A percentile compares a stretch with the other conserved stretches of the same genome.
Evolutionary conservation across 2,329 filamentous ascomycete genomes (phyloP).

Genomic region (Xylariaceae sp.): DNA sequence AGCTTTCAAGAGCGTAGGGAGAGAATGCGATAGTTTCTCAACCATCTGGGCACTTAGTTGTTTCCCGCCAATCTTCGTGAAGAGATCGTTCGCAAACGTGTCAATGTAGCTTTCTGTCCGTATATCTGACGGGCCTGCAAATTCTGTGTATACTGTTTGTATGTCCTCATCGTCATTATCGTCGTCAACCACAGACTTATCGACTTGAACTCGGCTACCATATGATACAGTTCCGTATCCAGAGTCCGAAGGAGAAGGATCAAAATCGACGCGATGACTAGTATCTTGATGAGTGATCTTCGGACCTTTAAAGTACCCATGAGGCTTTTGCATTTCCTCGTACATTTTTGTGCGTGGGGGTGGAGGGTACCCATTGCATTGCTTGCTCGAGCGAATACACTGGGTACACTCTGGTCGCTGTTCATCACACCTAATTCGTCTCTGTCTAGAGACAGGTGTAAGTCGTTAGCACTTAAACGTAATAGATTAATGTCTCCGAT

Average conservation of each 20-base stretch:
- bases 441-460: too few species aligned
- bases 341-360: too few species aligned
- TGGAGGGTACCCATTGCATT: too few species aligned
- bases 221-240: background rate
- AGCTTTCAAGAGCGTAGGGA: background rate
- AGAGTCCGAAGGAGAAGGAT: background rate
- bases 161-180: background rate
- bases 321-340: too few species aligned
- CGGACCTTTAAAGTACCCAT: too few species aligned
- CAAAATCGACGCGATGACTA: too few species aligned
- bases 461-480: too few species aligned
- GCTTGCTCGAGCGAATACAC: too few species aligned
- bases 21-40: background rate
- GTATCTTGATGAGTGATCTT: too few species aligned
- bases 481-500: too few species aligned
- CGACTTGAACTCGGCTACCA: background rate
- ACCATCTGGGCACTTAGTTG: background rate
- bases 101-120: constrained; percentile 4
- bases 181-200: background rate
- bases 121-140: background rate
- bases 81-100: background rate
- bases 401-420: too few species aligned
- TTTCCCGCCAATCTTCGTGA: background rate
- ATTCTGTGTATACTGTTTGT: constrained; percentile 3
- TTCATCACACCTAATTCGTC: too few species aligned